phyloP scores from a whole-genome alignment of 192 early-diverging fungal species.

The Paraglomus occultum region DNA sequence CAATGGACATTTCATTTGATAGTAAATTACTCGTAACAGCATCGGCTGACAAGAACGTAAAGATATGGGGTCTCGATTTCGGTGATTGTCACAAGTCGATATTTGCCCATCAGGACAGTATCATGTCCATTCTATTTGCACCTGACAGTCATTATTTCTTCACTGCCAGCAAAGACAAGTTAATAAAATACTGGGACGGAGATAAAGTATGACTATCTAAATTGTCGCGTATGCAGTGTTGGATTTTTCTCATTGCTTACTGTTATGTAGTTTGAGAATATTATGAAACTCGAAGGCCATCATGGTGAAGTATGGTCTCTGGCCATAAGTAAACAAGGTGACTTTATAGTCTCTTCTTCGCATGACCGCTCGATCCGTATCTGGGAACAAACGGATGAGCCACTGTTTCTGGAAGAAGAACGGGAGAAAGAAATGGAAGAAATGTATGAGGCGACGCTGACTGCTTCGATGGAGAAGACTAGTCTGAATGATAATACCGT shows the following conservation, averaged over 20 bases:
- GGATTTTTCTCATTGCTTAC: background rate
- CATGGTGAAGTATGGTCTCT: slow-evolving; percentile 95
- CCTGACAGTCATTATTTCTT: slow-evolving; percentile 96
- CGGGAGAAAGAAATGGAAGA: slow-evolving; percentile 92
- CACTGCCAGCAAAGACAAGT: slow-evolving; percentile 85
- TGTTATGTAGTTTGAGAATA: slow-evolving; percentile 75
- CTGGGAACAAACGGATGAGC: slow-evolving; percentile 97
- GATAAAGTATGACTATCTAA: slow-evolving; percentile 63
- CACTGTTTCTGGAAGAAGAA: slow-evolving; percentile 94
- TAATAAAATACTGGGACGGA: slow-evolving; percentile 94
- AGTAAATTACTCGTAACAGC: slow-evolving; percentile 86
- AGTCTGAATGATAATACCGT: slow-evolving; percentile 46
- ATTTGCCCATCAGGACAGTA: slow-evolving; percentile 89
- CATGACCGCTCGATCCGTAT: slow-evolving; percentile 94
- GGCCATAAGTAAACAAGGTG: slow-evolving; percentile 85
- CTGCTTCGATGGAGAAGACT: slow-evolving; percentile 62
- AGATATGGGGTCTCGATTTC: slow-evolving; percentile 99
- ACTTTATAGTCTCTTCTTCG: slow-evolving; percentile 82
- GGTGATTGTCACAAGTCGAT: slow-evolving; percentile 97
- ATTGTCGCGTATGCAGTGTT: background rate
- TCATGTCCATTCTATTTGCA: slow-evolving; percentile 87
- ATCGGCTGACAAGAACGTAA: slow-evolving; percentile 97
- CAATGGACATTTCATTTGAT: slow-evolving; percentile 99
- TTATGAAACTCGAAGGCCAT: slow-evolving; percentile 89
- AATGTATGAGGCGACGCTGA: slow-evolving; percentile 75